phyloP scores from a whole-genome alignment of 2,329 filamentous ascomycete genomes.

The Neoascochyta sp. region DNA sequence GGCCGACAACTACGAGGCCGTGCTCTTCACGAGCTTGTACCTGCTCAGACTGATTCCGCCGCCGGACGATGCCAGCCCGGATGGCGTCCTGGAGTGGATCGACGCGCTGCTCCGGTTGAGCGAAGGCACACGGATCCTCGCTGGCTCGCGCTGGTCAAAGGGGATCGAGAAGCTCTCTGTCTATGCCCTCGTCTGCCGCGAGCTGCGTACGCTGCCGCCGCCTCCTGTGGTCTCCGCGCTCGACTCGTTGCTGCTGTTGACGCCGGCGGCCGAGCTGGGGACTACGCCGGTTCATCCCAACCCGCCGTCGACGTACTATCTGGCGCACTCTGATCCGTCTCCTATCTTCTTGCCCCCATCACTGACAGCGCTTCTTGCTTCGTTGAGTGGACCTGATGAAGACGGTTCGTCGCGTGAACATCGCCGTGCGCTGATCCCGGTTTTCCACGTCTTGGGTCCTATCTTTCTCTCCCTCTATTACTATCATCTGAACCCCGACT shows the following conservation, averaged over 20 bases:
- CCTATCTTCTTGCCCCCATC: constrained; percentile 30
- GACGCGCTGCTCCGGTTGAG: constrained; percentile 24
- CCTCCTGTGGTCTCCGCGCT: constrained; percentile 15
- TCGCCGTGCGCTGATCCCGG: constrained; percentile 18
- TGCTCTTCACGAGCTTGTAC: constrained; percentile 25
- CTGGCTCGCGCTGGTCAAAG: constrained; percentile 25
- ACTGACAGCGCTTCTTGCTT: constrained; percentile 21
- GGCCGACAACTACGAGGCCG: constrained; percentile 29
- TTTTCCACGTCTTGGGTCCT: constrained; percentile 29
- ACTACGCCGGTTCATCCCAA: constrained; percentile 24
- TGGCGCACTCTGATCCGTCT: constrained; percentile 3
- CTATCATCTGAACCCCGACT: constrained; percentile 26
- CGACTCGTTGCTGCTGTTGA: constrained; percentile 11
- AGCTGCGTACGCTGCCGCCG: constrained; percentile 26
- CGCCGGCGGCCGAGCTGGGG: constrained; percentile 10
- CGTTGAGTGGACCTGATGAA: constrained; percentile 9
- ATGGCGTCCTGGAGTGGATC: constrained; percentile 23
- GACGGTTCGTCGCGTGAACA: constrained; percentile 19
- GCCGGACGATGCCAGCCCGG: constrained; percentile 2
- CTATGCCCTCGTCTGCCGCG: constrained; percentile 27
- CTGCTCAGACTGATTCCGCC: constrained; percentile 20
- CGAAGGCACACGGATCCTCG: constrained; percentile 31
- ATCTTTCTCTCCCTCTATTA: constrained; percentile 35
- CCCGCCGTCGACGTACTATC: constrained; percentile 22
- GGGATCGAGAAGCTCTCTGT: constrained; percentile 33